Percentiles rank a stretch among this genome's conserved stretches.
Evolutionary conservation across 2,329 filamentous ascomycete genomes (phyloP).

Genomic region (Trichoderma sp.): DNA sequence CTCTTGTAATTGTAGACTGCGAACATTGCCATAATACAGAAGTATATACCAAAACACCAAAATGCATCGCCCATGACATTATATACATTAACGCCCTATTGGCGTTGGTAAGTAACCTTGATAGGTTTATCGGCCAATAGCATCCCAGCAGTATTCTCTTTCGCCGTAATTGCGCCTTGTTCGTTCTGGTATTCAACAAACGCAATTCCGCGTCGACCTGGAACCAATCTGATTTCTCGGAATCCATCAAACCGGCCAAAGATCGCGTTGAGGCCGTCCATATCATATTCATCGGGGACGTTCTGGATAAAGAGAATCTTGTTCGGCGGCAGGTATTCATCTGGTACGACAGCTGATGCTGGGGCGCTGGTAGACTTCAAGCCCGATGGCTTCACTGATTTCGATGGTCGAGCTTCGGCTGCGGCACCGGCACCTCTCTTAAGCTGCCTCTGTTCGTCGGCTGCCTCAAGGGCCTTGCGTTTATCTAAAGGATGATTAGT

Average conservation of each 20-base stretch:
- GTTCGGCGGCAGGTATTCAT: conserved; percentile 97
- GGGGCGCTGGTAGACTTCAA: conserved; percentile 75
- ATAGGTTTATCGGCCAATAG: conserved; percentile 75
- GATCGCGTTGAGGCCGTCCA: conserved; percentile 76
- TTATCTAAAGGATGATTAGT: conserved; percentile 51
- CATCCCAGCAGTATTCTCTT: conserved; percentile 90
- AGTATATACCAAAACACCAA: conserved; percentile 6
- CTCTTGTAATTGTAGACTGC: conserved; percentile 15
- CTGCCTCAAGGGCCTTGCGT: conserved; percentile 81
- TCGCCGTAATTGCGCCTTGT: conserved; percentile 85
- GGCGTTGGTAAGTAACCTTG: conserved; percentile 95
- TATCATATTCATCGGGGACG: conserved; percentile 82
- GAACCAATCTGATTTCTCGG: conserved; percentile 87
- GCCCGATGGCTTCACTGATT: conserved; percentile 63
- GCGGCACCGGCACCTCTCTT: conserved; percentile 62
- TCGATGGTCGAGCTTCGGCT: conserved; percentile 62
- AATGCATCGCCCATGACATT: conserved; percentile 14
- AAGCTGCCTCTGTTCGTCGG: conserved; percentile 76
- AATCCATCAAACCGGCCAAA: conserved; percentile 94
- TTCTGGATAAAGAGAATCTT: conserved; percentile 96
- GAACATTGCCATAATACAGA: background rate
- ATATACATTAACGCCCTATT: conserved; percentile 52
- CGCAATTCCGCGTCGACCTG: conserved; percentile 83
- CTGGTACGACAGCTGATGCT: conserved; percentile 77
- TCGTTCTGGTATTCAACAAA: conserved; percentile 97